Percentiles rank a stretch among this genome's conserved stretches.
Conservation (phyloP, 2,329 filamentous ascomycete species). For the Cladophialophora carrionii region DNA sequence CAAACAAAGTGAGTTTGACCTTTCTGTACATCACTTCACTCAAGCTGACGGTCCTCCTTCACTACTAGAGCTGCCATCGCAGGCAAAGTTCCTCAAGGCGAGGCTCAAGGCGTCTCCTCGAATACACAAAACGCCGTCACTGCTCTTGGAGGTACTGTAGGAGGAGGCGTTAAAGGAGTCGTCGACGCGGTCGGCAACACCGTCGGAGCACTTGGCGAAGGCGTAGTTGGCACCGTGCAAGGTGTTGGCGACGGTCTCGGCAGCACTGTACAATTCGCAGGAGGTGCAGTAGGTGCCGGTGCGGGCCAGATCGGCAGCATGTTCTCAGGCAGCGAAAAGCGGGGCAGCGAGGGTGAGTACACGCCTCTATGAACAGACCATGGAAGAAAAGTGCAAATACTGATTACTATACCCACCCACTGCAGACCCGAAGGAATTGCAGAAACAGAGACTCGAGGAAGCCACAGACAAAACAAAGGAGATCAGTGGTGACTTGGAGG, state of each 20-base stretch:
- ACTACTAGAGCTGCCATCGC: conserved; percentile 26
- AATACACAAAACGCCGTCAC: conserved; percentile 33
- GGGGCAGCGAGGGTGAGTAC: conserved; percentile 23
- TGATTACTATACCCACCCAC: background rate
- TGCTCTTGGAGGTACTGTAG: conserved; percentile 33
- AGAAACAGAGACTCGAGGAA: conserved; percentile 23
- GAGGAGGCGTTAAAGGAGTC: conserved; percentile 35
- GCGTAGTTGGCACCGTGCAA: conserved; percentile 30
- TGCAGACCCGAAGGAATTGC: conserved; percentile 21
- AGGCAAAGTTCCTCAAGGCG: conserved; percentile 28
- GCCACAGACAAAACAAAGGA: conserved; percentile 25
- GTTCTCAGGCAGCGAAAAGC: conserved; percentile 23
- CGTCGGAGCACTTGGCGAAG: conserved; percentile 32
- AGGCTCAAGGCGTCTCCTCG: conserved; percentile 30
- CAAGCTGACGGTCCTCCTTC: background rate
- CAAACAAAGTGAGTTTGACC: conserved; percentile 28
- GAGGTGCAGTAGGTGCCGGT: conserved; percentile 33
- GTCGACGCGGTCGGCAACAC: conserved; percentile 35
- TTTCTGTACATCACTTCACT: background rate
- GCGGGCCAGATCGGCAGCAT: conserved; percentile 32
- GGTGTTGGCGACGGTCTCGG: conserved; percentile 19
- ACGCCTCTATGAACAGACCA: background rate
- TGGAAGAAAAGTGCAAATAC: background rate
- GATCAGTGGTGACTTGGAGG: conserved; percentile 21
- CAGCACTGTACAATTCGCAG: conserved; percentile 33